These are phyloP conservation scores for Clathrospora elynae DNA, from an alignment of 2,329 filamentous ascomycete species.

Conservation along the genomic window DNA sequence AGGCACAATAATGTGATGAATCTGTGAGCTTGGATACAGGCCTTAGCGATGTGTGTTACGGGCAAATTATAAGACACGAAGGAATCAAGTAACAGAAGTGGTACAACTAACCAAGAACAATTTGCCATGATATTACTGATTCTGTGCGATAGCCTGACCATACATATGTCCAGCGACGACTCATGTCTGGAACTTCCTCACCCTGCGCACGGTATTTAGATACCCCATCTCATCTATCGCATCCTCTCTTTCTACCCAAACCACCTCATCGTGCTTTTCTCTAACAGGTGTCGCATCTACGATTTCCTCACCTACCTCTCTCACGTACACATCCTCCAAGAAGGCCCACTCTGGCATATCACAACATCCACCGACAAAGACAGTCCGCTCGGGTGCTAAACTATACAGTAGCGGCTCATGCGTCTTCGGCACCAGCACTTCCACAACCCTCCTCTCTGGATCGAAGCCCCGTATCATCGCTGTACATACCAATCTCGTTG, in stretches of 20 bases:
- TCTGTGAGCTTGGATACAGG: no score
- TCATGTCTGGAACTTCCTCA: conserved; percentile 38
- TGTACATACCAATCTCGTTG: conserved; percentile 66
- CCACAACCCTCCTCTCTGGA: conserved; percentile 57
- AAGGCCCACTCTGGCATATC: conserved; percentile 45
- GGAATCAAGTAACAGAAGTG: no score
- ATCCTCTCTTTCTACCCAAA: conserved; percentile 30
- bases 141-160: no score
- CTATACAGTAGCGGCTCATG: conserved; percentile 30
- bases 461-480: conserved; percentile 75
- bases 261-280: neutral
- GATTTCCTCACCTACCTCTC: neutral
- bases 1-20: no score
- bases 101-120: no score
- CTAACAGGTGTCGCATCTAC: neutral
- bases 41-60: no score
- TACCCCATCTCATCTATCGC: conserved; percentile 38
- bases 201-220: conserved; percentile 34
- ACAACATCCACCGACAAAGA: conserved; percentile 41
- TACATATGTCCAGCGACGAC: no score
- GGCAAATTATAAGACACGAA: no score
- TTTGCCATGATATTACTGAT: no score
- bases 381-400: conserved; percentile 34
- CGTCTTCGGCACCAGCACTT: conserved; percentile 67
- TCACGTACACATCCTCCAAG: conserved; percentile 35